Evolutionary conservation across 2,329 filamentous ascomycete genomes (phyloP).

Genomic region (Colletotrichum sp.): DNA sequence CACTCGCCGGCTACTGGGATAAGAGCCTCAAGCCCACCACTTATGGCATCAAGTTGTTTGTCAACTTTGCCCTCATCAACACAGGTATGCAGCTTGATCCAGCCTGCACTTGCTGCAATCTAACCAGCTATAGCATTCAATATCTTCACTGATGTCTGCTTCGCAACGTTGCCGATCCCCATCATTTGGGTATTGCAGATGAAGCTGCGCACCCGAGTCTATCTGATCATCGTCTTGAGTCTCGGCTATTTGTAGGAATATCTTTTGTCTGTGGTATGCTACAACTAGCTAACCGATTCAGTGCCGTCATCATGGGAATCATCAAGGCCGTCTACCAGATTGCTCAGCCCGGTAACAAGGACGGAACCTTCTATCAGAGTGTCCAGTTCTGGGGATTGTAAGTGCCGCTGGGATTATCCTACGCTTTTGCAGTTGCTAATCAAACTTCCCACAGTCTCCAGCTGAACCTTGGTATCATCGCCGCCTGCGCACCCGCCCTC

Average conservation of each 20-base stretch:
- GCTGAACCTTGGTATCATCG: conserved; percentile 43
- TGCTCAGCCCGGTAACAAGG: conserved; percentile 30
- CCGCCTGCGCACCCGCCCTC: conserved; percentile 42
- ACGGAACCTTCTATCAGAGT: conserved; percentile 35
- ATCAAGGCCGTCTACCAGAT: conserved; percentile 43
- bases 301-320: conserved; percentile 43
- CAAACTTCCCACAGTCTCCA: conserved; percentile 35
- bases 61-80: conserved; percentile 46
- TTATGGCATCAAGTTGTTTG: conserved; percentile 21
- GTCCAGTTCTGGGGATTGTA: conserved; percentile 38
- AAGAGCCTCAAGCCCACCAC: conserved; percentile 18
- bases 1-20: conserved; percentile 27
- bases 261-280: not conserved
- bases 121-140: conserved; percentile 35
- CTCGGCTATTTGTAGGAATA: conserved; percentile 43
- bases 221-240: conserved; percentile 44
- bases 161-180: conserved; percentile 44
- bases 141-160: conserved; percentile 47
- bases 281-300: conserved; percentile 7
- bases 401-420: conserved; percentile 14
- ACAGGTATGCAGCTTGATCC: not conserved
- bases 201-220: conserved; percentile 39
- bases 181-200: conserved; percentile 47
- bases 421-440: not conserved
- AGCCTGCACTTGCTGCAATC: not conserved